Conservation (phyloP, 1,284 basidiomycete species). For the Anthracocystis setariae region DNA sequence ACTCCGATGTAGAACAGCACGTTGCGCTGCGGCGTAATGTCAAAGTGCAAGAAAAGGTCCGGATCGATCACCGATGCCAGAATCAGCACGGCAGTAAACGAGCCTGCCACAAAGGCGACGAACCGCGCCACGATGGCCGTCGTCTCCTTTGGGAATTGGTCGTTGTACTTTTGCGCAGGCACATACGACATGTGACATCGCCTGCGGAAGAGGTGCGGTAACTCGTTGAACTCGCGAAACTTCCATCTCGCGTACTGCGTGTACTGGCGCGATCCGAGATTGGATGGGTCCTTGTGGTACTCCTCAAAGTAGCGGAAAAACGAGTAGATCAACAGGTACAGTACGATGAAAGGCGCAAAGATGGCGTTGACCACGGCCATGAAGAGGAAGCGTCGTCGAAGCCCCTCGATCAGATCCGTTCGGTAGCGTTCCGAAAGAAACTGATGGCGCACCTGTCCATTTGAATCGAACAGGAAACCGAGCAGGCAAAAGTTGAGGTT, state of each 20-base stretch:
- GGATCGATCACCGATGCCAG: constrained; percentile 91
- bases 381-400: constrained; percentile 87
- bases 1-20: constrained; percentile 90
- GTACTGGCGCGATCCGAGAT: constrained; percentile 88
- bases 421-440: constrained; percentile 87
- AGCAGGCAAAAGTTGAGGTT: constrained; percentile 93
- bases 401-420: constrained; percentile 79
- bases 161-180: constrained; percentile 90
- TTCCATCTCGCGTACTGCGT: constrained; percentile 97
- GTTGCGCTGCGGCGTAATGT: constrained; percentile 90
- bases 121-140: constrained; percentile 89
- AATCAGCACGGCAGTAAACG: constrained; percentile 92
- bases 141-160: constrained; percentile 96
- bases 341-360: constrained; percentile 94
- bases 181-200: constrained; percentile 88
- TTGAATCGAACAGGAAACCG: constrained; percentile 88
- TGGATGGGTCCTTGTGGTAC: constrained; percentile 97
- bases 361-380: constrained; percentile 95
- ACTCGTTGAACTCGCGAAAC: constrained; percentile 97
- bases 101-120: constrained; percentile 92
- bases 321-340: constrained; percentile 96
- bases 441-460: constrained; percentile 86
- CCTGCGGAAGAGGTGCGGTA: constrained; percentile 89
- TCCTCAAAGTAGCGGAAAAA: constrained; percentile 99
- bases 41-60: constrained; percentile 85